phyloP scores from a whole-genome alignment of 2,329 filamentous ascomycete species.

The Botrytis fragariae region DNA sequence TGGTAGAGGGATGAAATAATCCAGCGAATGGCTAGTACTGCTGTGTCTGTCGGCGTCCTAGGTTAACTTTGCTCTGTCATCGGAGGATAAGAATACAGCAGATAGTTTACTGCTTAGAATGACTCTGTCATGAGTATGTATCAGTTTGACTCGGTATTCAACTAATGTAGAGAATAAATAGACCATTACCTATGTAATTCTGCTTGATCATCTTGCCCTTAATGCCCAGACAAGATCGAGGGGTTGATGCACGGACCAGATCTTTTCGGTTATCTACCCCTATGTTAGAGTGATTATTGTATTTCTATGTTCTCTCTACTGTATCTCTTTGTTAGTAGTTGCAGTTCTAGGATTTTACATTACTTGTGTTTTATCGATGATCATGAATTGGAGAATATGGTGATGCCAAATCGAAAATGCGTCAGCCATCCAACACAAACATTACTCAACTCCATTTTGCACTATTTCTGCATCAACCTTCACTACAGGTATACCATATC shows the following conservation, averaged over 20 bases:
- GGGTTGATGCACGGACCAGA: neutral
- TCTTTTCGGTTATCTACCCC: neutral
- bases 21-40: neutral
- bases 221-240: neutral
- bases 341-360: neutral
- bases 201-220: neutral
- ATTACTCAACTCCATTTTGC: accelerated
- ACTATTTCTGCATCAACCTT: accelerated
- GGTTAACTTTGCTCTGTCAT: neutral
- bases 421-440: neutral
- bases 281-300: neutral
- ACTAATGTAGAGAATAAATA: neutral
- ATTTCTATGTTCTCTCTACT: neutral
- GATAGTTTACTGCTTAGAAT: neutral
- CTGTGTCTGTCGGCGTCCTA: neutral
- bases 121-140: too few relatives aligned
- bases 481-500: too few relatives aligned
- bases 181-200: neutral
- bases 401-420: neutral
- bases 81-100: neutral
- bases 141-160: neutral
- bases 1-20: neutral
- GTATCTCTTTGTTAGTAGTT: neutral
- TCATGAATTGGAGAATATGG: neutral
- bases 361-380: neutral